Evolutionary conservation across 2,329 filamentous ascomycete species (phyloP).

Genomic region (Trematosphaeria pertusa): DNA sequence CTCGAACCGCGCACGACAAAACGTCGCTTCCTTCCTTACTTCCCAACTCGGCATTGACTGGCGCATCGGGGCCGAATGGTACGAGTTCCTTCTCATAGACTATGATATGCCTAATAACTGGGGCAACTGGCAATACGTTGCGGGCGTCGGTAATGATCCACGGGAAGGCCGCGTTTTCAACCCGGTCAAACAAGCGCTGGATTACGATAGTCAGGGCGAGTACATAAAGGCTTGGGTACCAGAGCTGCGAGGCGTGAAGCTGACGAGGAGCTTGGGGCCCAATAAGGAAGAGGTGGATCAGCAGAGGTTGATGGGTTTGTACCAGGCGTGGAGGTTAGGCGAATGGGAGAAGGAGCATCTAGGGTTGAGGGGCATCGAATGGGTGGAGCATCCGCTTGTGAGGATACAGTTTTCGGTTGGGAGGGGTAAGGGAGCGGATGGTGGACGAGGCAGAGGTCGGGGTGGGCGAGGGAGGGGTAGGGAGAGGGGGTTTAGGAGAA

Average conservation of each 20-base stretch:
- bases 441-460: slow-evolving; percentile 29
- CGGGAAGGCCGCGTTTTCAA: slow-evolving; percentile 78
- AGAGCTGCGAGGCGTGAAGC: slow-evolving; percentile 64
- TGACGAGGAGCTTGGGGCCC: slow-evolving; percentile 25
- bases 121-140: slow-evolving; percentile 84
- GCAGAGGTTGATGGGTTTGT: slow-evolving; percentile 63
- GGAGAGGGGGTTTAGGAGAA: slow-evolving; percentile 21
- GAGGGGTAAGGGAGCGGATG: slow-evolving; percentile 30
- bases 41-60: slow-evolving; percentile 80
- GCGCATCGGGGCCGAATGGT: slow-evolving; percentile 83
- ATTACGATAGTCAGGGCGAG: slow-evolving; percentile 73
- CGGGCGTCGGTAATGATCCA: slow-evolving; percentile 81
- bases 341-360: slow-evolving; percentile 64
- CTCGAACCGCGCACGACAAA: slow-evolving; percentile 77
- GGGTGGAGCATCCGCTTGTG: slow-evolving; percentile 67
- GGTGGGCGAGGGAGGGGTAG: slow-evolving; percentile 25
- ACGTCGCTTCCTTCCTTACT: slow-evolving; percentile 75
- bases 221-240: slow-evolving; percentile 78
- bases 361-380: slow-evolving; percentile 65
- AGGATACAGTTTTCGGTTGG: slow-evolving; percentile 46
- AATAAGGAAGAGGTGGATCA: slow-evolving; percentile 40
- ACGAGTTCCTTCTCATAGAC: slow-evolving; percentile 76
- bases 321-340: slow-evolving; percentile 72
- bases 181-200: slow-evolving; percentile 79
- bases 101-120: slow-evolving; percentile 80